phyloP scores from a whole-genome alignment of 2,329 filamentous ascomycete genomes.

The Tolypocladium tropicale region DNA sequence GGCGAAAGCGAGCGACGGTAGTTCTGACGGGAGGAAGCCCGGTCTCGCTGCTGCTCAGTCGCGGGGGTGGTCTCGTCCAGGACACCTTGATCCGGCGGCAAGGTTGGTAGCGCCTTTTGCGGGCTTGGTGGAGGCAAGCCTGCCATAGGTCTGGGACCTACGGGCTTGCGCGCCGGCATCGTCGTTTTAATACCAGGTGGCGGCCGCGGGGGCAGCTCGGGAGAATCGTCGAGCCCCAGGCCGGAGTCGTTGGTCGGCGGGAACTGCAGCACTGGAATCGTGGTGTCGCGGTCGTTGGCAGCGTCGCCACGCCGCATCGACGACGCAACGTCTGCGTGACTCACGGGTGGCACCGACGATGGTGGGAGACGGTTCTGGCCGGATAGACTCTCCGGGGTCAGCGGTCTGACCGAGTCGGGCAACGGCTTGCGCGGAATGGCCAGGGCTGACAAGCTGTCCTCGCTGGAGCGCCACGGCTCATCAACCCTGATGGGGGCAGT shows the following conservation, averaged over 20 bases:
- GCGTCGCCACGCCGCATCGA: slow-evolving; percentile 8
- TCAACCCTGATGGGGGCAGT: slow-evolving; percentile 16
- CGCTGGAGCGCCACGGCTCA: slow-evolving; percentile 29
- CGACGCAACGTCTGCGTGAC: neutral
- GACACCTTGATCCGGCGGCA: neutral
- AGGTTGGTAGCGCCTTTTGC: neutral
- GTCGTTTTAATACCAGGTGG: slow-evolving; percentile 7
- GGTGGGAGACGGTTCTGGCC: slow-evolving; percentile 2
- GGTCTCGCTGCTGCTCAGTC: slow-evolving; percentile 1
- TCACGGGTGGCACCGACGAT: neutral
- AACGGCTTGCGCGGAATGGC: slow-evolving; percentile 46
- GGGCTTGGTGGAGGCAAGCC: neutral
- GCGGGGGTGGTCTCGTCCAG: neutral
- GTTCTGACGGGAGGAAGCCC: neutral
- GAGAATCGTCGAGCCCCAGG: slow-evolving; percentile 3
- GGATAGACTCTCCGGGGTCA: slow-evolving; percentile 14
- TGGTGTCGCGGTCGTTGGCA: slow-evolving; percentile 9
- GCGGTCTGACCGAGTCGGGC: slow-evolving; percentile 20
- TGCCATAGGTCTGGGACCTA: slow-evolving; percentile 14
- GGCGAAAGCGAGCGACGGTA: slow-evolving; percentile 26
- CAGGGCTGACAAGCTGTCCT: slow-evolving; percentile 28
- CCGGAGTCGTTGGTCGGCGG: slow-evolving; percentile 5
- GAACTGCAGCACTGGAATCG: neutral
- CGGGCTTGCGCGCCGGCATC: slow-evolving; percentile 15
- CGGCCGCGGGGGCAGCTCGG: slow-evolving; percentile 2